Conservation (phyloP, 768 basidiomycete species). For the Tylopilus subfusipes region DNA sequence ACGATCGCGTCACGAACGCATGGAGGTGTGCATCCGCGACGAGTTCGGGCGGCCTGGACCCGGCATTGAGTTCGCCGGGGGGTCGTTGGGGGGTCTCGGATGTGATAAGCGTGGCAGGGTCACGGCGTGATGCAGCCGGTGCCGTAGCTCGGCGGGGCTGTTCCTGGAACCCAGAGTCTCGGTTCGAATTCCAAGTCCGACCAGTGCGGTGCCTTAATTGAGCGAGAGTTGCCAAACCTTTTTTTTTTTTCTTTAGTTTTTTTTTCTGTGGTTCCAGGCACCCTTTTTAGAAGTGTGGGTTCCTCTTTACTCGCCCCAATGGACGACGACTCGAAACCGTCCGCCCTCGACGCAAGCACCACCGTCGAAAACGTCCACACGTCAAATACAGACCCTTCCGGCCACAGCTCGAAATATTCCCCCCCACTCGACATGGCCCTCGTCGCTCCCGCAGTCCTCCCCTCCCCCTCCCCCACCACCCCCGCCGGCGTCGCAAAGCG, state of each 20-base stretch:
- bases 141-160: constrained; percentile 35
- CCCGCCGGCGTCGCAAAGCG: constrained; percentile 48
- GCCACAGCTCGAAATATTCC: constrained; percentile 8
- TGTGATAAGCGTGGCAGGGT: constrained; percentile 16
- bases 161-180: constrained; percentile 30
- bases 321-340: constrained; percentile 36
- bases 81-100: constrained; percentile 23
- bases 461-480: constrained; percentile 8
- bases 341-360: constrained; percentile 22
- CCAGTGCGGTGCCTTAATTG: constrained; percentile 36
- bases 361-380: no score
- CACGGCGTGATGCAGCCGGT: constrained; percentile 29
- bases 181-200: constrained; percentile 31
- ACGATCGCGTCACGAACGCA: not conserved
- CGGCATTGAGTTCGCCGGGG: constrained; percentile 8
- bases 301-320: constrained; percentile 33
- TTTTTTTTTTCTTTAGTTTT: not conserved
- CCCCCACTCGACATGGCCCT: constrained; percentile 31
- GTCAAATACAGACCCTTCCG: not conserved
- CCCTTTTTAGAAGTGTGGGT: constrained; percentile 32
- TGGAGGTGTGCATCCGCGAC: constrained; percentile 2
- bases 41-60: constrained; percentile 12
- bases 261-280: constrained; percentile 29
- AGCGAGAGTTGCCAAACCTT: constrained; percentile 25
- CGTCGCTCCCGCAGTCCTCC: constrained; percentile 28